Evolutionary conservation across 2,329 filamentous ascomycete species (phyloP), one percentile per base, ranked within the genome.

Genomic region (Stromatinia cepivora): DNA sequence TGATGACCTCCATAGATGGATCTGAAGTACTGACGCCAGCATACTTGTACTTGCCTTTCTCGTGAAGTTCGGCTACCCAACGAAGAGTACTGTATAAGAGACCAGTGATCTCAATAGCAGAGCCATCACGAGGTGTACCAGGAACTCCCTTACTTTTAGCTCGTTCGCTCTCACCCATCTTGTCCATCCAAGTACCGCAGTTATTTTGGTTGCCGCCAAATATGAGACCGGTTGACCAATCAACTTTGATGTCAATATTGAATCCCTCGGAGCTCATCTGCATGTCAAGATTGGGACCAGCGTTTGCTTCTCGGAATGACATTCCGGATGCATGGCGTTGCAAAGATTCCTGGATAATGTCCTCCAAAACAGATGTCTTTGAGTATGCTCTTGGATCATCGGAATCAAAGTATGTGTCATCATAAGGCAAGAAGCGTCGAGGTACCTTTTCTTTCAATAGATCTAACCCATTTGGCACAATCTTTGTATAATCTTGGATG

Each of bases 131-230:
- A 59, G 95, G 95, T n/a, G 95, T 99, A 11, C 94, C 95, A 0
- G 95, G 96, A 28, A 97, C 84, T 63, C 95, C 96, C 82, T 97
- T 98, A 77, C 90, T 97, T 70, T 91, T 90, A 22, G 96, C 95
- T 71, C 90, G 92, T 73, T 92, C 88, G 72, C 93, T 97, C 80
- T 99, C 95, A n/a, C 95, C 95, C 95, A 99, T 99, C 86, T 99
- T 99, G 84, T 99, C 95, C 93, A 97, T 97, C 95, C 95, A 99
- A 1, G 95, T 99, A 66, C 95, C 95, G 76, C 96, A 99, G 80
- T 99, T 99, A 81, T 83, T 86, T 78, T 97, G 94, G 77, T 92
- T 98, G 46, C 96, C 95, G 69, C 96, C 95, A 77, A 96, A 97
- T 70, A 99, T 90, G 72, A 99, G 87, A 31, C 95, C 96, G 7